Base-by-base conservation (phyloP, 805 yeast species). In the Pichia californica region DNA sequence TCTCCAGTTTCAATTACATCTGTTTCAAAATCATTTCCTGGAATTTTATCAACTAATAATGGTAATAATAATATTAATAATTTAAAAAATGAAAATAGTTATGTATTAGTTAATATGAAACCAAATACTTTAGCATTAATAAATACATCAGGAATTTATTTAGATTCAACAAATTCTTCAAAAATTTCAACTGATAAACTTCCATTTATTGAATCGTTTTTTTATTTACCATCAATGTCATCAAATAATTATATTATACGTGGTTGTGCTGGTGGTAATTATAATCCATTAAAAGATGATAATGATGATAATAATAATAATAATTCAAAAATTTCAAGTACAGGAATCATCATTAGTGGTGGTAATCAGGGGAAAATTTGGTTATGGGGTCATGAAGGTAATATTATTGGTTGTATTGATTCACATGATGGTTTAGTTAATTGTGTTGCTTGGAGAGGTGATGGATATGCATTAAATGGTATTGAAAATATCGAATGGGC, bases 371-470 rank as follows among this genome's bases (percentile, higher is more conserved):
- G 52, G 5, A 45, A 49, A 34, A 40, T 49, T 27, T 49, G 52
- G 52, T 23, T 49, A 20, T 49, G 52, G 52, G 52, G 49, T 1
- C 31, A 40, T 18, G 42, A 44, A 31, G 52, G 52, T 20, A 49
- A 49, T 20, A 34, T 49, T 6, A 27, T 49, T 8, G 44, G 41
- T 4, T 44, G 44, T 31, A 31, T 49, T 8, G 31, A 46, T 9
- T 46, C 33, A 9, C 52, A 49, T 35, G 38, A 41, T 9, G 42
- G 42, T 13, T 42, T 46, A 14, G 52, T 49, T 3, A 49, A 45
- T 26, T 49, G 49, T 27, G 40, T 46, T 13, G 28, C 38, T 7
- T 49, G 52, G 52, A 31, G 46, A 16, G 43, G 43, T 13, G 44
- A 45, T 11, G 46, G 45, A 1, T 43, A 40, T 23, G 27, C 18